These are phyloP conservation scores for Delphinella strobiligena DNA, from an alignment of 2,329 filamentous ascomycete genomes.

Conservation along the genomic window DNA sequence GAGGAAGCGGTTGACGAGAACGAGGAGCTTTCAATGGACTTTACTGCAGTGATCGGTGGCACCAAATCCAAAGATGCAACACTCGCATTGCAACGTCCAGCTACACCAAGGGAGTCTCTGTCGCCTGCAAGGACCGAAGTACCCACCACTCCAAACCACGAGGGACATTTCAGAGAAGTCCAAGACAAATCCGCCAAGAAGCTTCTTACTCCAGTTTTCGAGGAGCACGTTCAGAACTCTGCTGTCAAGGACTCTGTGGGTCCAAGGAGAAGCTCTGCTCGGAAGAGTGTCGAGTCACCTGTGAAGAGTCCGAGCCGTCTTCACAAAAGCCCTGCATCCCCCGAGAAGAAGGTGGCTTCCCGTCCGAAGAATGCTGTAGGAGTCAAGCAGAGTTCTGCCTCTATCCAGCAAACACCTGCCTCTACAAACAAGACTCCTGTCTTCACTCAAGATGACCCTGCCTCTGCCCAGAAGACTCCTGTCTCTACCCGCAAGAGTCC, in stretches of 20 bases:
- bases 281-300: conserved; percentile 1
- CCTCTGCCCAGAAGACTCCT: neutral
- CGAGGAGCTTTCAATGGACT: conserved; percentile 42
- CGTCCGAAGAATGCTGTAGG: neutral
- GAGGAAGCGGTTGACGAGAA: conserved; percentile 25
- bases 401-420: neutral
- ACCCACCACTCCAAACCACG: conserved; percentile 45
- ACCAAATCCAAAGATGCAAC: conserved; percentile 21
- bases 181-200: conserved; percentile 27
- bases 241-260: conserved; percentile 14
- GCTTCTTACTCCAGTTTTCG: conserved; percentile 21
- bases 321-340: neutral
- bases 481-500: conserved; percentile 4
- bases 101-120: conserved; percentile 22
- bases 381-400: neutral
- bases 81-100: conserved; percentile 9
- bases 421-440: neutral
- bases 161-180: conserved; percentile 44
- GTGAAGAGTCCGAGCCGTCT: neutral
- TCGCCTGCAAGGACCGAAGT: conserved; percentile 37
- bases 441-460: neutral
- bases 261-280: conserved; percentile 4
- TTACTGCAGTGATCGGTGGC: conserved; percentile 36
- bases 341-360: neutral
- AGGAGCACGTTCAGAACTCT: conserved; percentile 17